Evolutionary conservation across 2,329 filamentous ascomycete species (phyloP).

Genomic region (Pyrenochaeta sp.): DNA sequence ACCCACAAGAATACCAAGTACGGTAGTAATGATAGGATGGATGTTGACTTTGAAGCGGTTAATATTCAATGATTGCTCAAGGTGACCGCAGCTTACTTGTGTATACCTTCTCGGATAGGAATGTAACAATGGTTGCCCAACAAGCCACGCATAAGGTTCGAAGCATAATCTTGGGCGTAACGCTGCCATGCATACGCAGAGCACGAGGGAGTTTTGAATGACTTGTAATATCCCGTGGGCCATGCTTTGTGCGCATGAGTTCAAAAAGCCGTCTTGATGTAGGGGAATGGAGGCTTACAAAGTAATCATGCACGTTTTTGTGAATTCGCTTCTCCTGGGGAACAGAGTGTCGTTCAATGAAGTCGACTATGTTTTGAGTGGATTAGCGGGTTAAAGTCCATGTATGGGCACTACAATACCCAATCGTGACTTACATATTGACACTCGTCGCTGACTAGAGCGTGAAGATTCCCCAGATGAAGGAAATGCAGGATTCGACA

Average conservation of each 20-base stretch:
- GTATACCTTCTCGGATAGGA: slow-evolving; percentile 49
- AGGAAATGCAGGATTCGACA: no score
- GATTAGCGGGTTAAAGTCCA: no score
- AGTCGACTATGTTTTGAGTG: no score
- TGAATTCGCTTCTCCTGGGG: no score
- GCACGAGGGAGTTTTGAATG: slow-evolving; percentile 78
- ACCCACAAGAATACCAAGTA: slow-evolving; percentile 79
- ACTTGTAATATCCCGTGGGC: slow-evolving; percentile 70
- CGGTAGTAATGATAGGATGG: slow-evolving; percentile 70
- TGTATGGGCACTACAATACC: no score
- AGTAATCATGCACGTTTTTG: background rate
- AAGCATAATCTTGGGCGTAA: slow-evolving; percentile 73
- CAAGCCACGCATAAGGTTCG: slow-evolving; percentile 66
- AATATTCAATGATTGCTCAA: background rate
- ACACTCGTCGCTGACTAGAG: no score
- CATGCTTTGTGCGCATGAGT: slow-evolving; percentile 33
- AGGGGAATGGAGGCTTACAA: background rate
- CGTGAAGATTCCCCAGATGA: no score
- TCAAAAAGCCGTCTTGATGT: background rate
- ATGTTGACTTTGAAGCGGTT: slow-evolving; percentile 55
- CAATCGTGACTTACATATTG: no score
- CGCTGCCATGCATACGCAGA: slow-evolving; percentile 74
- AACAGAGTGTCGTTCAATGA: no score
- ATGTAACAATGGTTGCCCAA: slow-evolving; percentile 71
- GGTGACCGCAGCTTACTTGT: slow-evolving; percentile 50